Percentiles rank a stretch among this genome's conserved stretches.
Conservation (phyloP, 768 basidiomycete species). For the Galerina sulciceps region DNA sequence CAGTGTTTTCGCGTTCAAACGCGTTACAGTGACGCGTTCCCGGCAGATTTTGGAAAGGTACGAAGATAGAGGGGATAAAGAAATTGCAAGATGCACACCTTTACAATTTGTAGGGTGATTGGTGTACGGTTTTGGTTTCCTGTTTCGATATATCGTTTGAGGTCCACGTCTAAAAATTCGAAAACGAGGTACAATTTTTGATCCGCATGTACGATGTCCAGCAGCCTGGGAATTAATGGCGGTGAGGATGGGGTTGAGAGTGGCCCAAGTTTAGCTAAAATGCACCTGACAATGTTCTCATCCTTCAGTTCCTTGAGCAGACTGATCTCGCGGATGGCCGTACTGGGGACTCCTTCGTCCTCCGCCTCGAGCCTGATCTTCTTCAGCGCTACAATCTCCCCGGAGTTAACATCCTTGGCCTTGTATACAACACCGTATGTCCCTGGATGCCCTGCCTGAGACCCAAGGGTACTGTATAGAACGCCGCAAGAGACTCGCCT, state of each 20-base stretch:
- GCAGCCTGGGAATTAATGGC: constrained; percentile 57
- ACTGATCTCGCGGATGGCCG: constrained; percentile 98
- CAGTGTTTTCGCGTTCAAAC: constrained; percentile 21
- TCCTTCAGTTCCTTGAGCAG: constrained; percentile 96
- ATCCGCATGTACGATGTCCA: constrained; percentile 97
- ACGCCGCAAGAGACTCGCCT: constrained; percentile 37
- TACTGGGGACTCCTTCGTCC: constrained; percentile 98
- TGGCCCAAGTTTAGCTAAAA: not conserved
- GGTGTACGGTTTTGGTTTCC: constrained; percentile 74
- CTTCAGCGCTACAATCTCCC: constrained; percentile 93
- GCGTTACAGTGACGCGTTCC: constrained; percentile 29
- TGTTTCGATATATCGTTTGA: constrained; percentile 96
- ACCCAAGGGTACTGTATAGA: constrained; percentile 1
- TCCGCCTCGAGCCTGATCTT: constrained; percentile 98
- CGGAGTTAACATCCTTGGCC: constrained; percentile 79
- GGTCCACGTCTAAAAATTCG: constrained; percentile 95
- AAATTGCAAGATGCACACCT: constrained; percentile 58
- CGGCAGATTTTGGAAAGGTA: not conserved
- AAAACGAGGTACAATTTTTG: constrained; percentile 98
- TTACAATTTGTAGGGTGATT: constrained; percentile 73
- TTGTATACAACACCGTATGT: constrained; percentile 99
- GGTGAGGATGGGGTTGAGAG: constrained; percentile 5
- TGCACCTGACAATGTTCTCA: constrained; percentile 92
- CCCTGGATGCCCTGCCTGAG: constrained; percentile 50
- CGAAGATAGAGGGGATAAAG: constrained; percentile 14